Conservation (phyloP, 805 yeast species). For the Kuraishia capsulata region DNA sequence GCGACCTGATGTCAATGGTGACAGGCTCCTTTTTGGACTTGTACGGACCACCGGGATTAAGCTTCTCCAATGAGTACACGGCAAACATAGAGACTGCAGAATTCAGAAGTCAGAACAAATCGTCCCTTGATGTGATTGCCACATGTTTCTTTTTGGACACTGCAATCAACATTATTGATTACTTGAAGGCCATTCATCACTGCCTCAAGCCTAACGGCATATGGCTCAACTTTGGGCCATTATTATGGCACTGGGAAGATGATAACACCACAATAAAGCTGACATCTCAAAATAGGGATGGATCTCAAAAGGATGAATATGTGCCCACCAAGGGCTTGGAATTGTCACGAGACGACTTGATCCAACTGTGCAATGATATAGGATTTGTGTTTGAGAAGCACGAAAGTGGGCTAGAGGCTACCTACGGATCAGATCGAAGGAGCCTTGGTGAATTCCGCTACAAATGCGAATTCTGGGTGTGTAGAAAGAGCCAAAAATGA, state of each 20-base stretch:
- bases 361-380: conserved; percentile 30
- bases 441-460: conserved; percentile 49
- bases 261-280: conserved; percentile 23
- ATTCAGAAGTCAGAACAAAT: conserved; percentile 31
- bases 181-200: conserved; percentile 37
- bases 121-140: conserved; percentile 33
- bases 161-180: conserved; percentile 49
- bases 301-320: conserved; percentile 13
- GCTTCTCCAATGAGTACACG: conserved; percentile 25
- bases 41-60: conserved; percentile 41
- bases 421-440: conserved; percentile 43
- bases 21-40: conserved; percentile 67
- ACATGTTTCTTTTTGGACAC: conserved; percentile 62
- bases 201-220: conserved; percentile 34
- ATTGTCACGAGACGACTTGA: conserved; percentile 44
- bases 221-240: conserved; percentile 65
- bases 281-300: conserved; percentile 13
- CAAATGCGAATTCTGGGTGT: conserved; percentile 65
- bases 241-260: conserved; percentile 65
- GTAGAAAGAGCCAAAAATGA: conserved; percentile 21
- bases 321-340: conserved; percentile 48
- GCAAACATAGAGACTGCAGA: conserved; percentile 27
- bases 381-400: conserved; percentile 44
- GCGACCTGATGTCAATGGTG: conserved; percentile 56
- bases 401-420: conserved; percentile 33